Percentiles rank a stretch among this genome's conserved stretches.
phyloP scores from a whole-genome alignment of 108 stramenopile species.

The Cyclotella choctawhatcheeana region DNA sequence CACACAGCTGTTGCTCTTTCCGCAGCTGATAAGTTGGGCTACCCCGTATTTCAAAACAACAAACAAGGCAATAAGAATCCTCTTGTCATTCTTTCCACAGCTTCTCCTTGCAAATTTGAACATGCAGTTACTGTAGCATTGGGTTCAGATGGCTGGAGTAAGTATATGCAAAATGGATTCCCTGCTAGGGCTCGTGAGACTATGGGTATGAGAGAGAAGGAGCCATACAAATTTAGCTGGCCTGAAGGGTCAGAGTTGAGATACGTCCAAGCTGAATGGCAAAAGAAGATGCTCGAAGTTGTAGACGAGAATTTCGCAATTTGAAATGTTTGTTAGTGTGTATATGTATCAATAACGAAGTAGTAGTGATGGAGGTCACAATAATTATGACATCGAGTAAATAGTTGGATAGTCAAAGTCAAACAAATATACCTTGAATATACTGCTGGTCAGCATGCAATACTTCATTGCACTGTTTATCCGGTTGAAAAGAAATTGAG shows the following conservation, averaged over 20 bases:
- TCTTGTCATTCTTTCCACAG: constrained; percentile 79
- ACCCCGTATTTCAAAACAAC: constrained; percentile 12
- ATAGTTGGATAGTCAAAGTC: no score
- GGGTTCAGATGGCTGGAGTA: constrained; percentile 64
- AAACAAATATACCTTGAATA: no score
- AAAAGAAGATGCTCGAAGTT: constrained; percentile 38
- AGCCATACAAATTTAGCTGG: constrained; percentile 29
- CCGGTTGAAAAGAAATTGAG: no score
- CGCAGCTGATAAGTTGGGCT: constrained; percentile 73
- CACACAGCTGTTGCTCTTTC: constrained; percentile 86
- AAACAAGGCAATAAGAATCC: constrained; percentile 16
- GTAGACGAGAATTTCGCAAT: constrained; percentile 17
- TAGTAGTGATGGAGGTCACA: no score
- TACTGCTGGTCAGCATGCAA: no score
- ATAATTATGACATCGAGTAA: no score
- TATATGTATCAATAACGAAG: no score
- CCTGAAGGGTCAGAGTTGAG: constrained; percentile 20
- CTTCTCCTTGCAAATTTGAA: constrained; percentile 88
- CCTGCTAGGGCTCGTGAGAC: constrained; percentile 52
- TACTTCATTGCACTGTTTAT: no score
- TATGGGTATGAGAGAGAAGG: constrained; percentile 27
- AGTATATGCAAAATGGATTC: constrained; percentile 54
- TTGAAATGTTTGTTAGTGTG: no score
- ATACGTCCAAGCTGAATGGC: constrained; percentile 46
- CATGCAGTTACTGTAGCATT: constrained; percentile 64